Evolutionary conservation across 2,329 filamentous ascomycete genomes (phyloP).

Genomic region (Sporothrix sp.): DNA sequence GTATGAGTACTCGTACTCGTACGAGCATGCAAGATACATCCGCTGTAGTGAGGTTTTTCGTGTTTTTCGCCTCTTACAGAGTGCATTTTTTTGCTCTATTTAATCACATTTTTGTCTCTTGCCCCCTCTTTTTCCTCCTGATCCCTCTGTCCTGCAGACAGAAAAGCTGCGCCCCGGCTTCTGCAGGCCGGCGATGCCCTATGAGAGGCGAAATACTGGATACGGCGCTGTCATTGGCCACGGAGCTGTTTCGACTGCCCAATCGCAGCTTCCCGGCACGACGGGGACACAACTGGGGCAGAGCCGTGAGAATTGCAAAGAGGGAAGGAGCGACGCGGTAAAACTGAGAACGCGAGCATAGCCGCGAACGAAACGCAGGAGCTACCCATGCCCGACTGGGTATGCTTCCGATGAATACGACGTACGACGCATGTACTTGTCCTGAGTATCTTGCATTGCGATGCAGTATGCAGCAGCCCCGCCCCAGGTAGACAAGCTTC

Average conservation of each 20-base stretch:
- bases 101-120: neutral
- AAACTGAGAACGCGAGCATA: neutral
- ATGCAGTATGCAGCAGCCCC: too few species aligned
- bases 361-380: too few species aligned
- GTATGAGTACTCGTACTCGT: neutral
- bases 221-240: conserved; percentile 26
- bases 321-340: conserved; percentile 1
- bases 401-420: too few species aligned
- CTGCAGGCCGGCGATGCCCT: conserved; percentile 29
- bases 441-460: too few species aligned
- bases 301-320: neutral
- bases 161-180: conserved; percentile 23
- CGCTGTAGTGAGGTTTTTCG: neutral
- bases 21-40: neutral
- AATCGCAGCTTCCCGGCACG: conserved; percentile 11
- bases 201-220: conserved; percentile 25
- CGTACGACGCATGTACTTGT: too few species aligned
- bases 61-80: neutral
- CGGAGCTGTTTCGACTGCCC: conserved; percentile 16
- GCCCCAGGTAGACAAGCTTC: too few species aligned
- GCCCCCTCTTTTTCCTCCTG: neutral
- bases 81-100: neutral
- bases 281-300: neutral
- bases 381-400: too few species aligned
- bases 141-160: conserved; percentile 5